These are phyloP conservation scores for Calonectria naviculata DNA, from an alignment of 2,329 filamentous ascomycete species.

Conservation along the genomic window DNA sequence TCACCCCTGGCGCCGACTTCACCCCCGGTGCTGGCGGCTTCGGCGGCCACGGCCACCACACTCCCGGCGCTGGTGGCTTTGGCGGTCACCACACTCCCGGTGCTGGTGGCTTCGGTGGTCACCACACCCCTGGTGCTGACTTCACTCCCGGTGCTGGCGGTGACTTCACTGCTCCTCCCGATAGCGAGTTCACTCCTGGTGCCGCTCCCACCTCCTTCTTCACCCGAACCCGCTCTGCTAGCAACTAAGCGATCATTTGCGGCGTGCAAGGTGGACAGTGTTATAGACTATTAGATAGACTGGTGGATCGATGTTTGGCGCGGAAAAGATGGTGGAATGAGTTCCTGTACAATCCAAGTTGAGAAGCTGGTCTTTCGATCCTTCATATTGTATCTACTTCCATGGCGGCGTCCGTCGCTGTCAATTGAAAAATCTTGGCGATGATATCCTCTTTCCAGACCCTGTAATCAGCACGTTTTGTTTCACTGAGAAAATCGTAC, in stretches of 20 bases:
- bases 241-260: constrained; percentile 9
- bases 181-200: background rate
- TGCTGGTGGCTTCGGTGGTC: constrained; percentile 12
- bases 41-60: background rate
- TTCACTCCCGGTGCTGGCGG: background rate
- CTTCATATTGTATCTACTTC: constrained; percentile 47
- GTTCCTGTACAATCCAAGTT: constrained; percentile 37
- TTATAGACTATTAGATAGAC: constrained; percentile 4
- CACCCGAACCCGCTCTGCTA: constrained; percentile 18
- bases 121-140: background rate
- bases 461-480: constrained; percentile 69
- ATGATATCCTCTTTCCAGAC: constrained; percentile 74
- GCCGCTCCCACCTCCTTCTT: constrained; percentile 19
- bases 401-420: constrained; percentile 43
- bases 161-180: background rate
- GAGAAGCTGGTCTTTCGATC: constrained; percentile 38
- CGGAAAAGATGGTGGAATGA: constrained; percentile 25
- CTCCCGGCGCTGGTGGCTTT: constrained; percentile 12
- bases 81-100: constrained; percentile 1
- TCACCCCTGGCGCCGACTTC: constrained; percentile 1
- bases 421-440: constrained; percentile 62
- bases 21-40: background rate
- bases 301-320: constrained; percentile 9
- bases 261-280: background rate
- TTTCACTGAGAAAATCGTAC: constrained; percentile 77